Conservation (phyloP, 2,329 filamentous ascomycete genomes). For the Cercospora nicotianae region DNA sequence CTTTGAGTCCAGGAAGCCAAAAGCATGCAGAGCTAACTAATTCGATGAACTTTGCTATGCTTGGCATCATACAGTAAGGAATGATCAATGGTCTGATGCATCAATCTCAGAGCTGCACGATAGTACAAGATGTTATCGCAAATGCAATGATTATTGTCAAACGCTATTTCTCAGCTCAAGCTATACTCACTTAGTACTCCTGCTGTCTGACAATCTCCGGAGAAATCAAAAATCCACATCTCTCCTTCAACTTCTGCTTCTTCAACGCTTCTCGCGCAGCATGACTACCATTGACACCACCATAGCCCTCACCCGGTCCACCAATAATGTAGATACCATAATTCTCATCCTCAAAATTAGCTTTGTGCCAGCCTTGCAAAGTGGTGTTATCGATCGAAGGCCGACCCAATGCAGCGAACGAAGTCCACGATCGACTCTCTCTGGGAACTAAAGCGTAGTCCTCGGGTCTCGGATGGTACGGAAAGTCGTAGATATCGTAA, state of each 20-base stretch:
- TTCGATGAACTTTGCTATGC: too few relatives aligned
- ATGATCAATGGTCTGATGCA: too few relatives aligned
- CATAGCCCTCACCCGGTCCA: slow-evolving; percentile 47
- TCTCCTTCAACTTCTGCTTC: slow-evolving; percentile 47
- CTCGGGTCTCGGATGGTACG: slow-evolving; percentile 35
- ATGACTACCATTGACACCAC: slow-evolving; percentile 41
- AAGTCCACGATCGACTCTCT: slow-evolving; percentile 51
- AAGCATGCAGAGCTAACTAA: too few relatives aligned
- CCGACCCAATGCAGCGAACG: slow-evolving; percentile 46
- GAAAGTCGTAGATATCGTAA: slow-evolving; percentile 45
- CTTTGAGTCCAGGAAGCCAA: too few relatives aligned
- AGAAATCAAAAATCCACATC: slow-evolving; percentile 52
- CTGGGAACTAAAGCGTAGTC: slow-evolving; percentile 47
- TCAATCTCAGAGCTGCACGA: too few relatives aligned
- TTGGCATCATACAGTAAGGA: too few relatives aligned
- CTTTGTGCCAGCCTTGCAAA: slow-evolving; percentile 45
- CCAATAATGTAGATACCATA: slow-evolving; percentile 48
- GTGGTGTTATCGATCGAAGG: slow-evolving; percentile 42
- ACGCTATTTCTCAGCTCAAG: too few relatives aligned
- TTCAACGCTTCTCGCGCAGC: slow-evolving; percentile 33
- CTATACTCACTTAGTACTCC: slow-evolving; percentile 1
- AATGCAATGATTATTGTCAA: too few relatives aligned
- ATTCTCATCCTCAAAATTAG: slow-evolving; percentile 36
- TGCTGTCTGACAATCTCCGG: slow-evolving; percentile 46
- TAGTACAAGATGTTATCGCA: too few relatives aligned